These are phyloP conservation scores for Tieghemiomyces parasiticus DNA, from an alignment of 192 early-diverging fungal genomes.

Conservation along the genomic window DNA sequence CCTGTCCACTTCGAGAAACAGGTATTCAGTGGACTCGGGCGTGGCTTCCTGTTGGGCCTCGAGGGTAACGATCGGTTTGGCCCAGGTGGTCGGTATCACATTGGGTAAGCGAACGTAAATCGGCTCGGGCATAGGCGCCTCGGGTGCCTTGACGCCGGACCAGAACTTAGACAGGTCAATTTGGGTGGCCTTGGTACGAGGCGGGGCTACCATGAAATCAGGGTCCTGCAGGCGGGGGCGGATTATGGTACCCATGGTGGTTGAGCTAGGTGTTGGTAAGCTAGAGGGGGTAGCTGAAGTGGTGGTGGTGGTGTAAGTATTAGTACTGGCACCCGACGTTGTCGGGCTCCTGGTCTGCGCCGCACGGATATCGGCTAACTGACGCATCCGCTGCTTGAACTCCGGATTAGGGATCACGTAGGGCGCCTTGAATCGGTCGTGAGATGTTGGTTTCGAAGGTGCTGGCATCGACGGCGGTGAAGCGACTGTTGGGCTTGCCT, in stretches of 20 bases:
- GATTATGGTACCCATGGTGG: no score
- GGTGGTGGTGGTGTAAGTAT: background rate
- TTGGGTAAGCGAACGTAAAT: constrained; percentile 12
- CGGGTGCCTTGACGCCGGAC: constrained; percentile 19
- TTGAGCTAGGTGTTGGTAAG: no score
- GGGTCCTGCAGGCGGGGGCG: background rate
- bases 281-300: no score
- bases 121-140: constrained; percentile 23
- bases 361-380: background rate
- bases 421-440: background rate
- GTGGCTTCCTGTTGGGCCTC: background rate
- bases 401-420: background rate
- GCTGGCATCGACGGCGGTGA: no score
- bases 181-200: constrained; percentile 10
- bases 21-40: background rate
- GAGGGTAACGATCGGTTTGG: constrained; percentile 18
- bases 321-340: background rate
- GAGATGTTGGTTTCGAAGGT: no score
- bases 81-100: constrained; percentile 21
- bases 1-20: constrained; percentile 16
- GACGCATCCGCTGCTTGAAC: background rate
- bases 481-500: no score
- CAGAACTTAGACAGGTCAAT: constrained; percentile 22
- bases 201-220: constrained; percentile 1
- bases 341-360: background rate